A percentile compares a stretch with the other conserved stretches of the same genome.
Evolutionary conservation across 1,139 yeast species (phyloP).

Genomic region (Kurtzmaniella natalensis): DNA sequence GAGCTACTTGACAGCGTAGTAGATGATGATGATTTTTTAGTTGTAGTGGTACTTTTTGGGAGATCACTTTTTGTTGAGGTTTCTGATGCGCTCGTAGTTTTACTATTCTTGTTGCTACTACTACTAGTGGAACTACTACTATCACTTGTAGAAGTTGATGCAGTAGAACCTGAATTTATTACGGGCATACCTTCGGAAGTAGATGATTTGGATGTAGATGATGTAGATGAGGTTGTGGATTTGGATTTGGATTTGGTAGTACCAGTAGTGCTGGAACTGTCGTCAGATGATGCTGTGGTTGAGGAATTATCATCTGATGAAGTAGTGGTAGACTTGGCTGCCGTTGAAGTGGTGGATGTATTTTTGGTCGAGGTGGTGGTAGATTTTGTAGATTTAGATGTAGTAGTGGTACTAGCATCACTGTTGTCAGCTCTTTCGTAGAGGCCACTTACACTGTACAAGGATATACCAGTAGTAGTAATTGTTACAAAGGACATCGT

Average conservation of each 20-base stretch:
- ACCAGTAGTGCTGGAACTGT: not conserved
- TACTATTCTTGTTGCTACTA: not conserved
- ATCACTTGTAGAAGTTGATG: not conserved
- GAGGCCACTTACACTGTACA: too few relatives aligned
- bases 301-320: constrained; percentile 73
- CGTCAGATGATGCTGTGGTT: not conserved
- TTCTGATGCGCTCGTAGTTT: constrained; percentile 1
- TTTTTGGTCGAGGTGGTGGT: constrained; percentile 46
- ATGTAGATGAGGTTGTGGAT: not conserved
- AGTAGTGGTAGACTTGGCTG: constrained; percentile 94
- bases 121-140: not conserved
- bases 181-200: too few relatives aligned
- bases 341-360: constrained; percentile 35
- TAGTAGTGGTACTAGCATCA: not conserved
- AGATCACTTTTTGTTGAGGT: too few relatives aligned
- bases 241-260: not conserved
- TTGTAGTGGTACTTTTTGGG: not conserved
- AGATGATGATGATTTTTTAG: constrained; percentile 4
- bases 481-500: too few relatives aligned
- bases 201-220: not conserved
- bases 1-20: constrained; percentile 8
- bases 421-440: too few relatives aligned
- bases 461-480: too few relatives aligned
- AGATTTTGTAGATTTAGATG: not conserved
- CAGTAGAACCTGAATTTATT: not conserved